These are phyloP conservation scores for Cladophialophora exuberans DNA, from an alignment of 2,329 filamentous ascomycete species.

Conservation along the genomic window DNA sequence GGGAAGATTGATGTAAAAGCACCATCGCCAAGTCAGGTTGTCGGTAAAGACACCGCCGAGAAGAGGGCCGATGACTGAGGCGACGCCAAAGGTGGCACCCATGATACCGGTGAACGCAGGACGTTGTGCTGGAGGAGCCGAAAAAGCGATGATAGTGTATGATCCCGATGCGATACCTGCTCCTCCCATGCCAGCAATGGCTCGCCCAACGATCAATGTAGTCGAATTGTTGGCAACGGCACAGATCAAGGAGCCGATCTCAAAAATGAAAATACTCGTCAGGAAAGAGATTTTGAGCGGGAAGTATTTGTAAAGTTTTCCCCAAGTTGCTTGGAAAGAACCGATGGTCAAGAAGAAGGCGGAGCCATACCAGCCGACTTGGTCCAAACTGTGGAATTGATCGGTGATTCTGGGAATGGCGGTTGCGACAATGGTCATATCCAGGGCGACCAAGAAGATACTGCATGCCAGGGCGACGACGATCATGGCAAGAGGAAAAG, in stretches of 20 bases:
- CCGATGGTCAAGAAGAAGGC: slow-evolving; percentile 42
- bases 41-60: slow-evolving; percentile 39
- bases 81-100: slow-evolving; percentile 36
- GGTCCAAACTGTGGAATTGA: slow-evolving; percentile 38
- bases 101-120: slow-evolving; percentile 49
- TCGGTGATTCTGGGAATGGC: slow-evolving; percentile 43
- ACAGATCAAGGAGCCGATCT: slow-evolving; percentile 48
- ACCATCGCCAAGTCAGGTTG: slow-evolving; percentile 40
- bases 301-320: slow-evolving; percentile 39
- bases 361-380: slow-evolving; percentile 43
- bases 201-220: slow-evolving; percentile 45
- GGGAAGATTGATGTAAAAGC: slow-evolving; percentile 43
- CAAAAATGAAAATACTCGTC: slow-evolving; percentile 45
- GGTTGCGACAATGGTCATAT: slow-evolving; percentile 40
- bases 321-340: slow-evolving; percentile 39
- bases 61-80: slow-evolving; percentile 37
- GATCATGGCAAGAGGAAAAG: slow-evolving; percentile 32
- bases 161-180: slow-evolving; percentile 40
- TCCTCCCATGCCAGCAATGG: slow-evolving; percentile 42
- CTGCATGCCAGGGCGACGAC: slow-evolving; percentile 27
- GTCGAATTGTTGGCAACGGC: slow-evolving; percentile 40
- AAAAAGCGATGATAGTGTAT: slow-evolving; percentile 53
- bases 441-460: slow-evolving; percentile 34
- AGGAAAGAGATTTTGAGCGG: slow-evolving; percentile 41
- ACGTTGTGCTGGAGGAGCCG: slow-evolving; percentile 50